Conservation (phyloP, 345 rosid species). For the Populus alba region DNA sequence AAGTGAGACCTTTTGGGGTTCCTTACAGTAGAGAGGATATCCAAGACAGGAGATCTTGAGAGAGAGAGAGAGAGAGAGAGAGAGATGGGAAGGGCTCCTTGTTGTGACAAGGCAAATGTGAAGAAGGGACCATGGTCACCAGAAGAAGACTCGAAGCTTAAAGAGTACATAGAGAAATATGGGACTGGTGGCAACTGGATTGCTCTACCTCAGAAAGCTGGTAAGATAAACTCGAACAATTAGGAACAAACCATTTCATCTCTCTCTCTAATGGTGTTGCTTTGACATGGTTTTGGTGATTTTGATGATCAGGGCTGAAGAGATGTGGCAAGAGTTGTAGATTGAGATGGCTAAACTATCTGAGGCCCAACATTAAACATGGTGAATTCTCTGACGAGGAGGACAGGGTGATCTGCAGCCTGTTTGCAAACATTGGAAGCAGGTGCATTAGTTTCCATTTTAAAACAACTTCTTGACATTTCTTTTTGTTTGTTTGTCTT, state of each 20-base stretch:
- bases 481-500: neutral
- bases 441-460: conserved; percentile 42
- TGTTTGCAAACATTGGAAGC: conserved; percentile 89
- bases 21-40: conserved; percentile 9
- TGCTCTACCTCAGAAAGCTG: conserved; percentile 90
- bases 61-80: conserved; percentile 19
- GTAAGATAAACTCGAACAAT: conserved; percentile 30
- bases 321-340: conserved; percentile 99
- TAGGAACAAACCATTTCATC: neutral
- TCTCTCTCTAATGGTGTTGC: neutral
- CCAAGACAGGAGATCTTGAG: conserved; percentile 15
- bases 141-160: conserved; percentile 89
- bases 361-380: conserved; percentile 91
- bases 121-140: conserved; percentile 98
- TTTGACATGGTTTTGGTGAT: conserved; percentile 2
- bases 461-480: neutral
- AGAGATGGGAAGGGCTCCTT: conserved; percentile 93
- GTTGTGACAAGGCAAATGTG: conserved; percentile 94
- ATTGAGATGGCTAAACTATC: conserved; percentile 92
- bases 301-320: conserved; percentile 52
- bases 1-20: conserved; percentile 15
- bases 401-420: conserved; percentile 68
- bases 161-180: conserved; percentile 67
- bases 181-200: conserved; percentile 98
- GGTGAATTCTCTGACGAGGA: conserved; percentile 89